Evolutionary conservation across 2,329 filamentous ascomycete genomes (phyloP).

Genomic region (Verticillium longisporum): DNA sequence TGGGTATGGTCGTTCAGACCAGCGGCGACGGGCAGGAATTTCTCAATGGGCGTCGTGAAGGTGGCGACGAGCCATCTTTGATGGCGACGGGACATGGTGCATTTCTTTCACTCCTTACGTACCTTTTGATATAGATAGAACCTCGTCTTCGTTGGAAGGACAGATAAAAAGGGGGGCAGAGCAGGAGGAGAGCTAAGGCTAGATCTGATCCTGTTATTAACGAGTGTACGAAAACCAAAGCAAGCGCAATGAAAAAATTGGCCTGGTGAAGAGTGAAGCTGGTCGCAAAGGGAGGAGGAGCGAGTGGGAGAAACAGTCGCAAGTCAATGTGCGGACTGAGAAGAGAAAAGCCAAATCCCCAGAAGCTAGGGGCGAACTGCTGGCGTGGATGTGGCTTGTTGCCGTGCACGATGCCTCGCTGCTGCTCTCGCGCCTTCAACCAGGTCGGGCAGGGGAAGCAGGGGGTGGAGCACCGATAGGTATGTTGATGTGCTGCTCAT

Average conservation of each 20-base stretch:
- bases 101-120: neutral
- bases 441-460: neutral
- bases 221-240: conserved; percentile 1
- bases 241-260: neutral
- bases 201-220: neutral
- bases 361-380: neutral
- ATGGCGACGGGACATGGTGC: too few relatives aligned
- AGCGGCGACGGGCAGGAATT: neutral
- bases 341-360: neutral
- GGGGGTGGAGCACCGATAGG: neutral
- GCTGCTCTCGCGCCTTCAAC: neutral
- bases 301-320: neutral
- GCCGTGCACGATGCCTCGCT: neutral
- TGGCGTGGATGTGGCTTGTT: neutral
- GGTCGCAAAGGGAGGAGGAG: neutral
- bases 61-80: neutral
- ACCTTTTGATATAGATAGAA: neutral
- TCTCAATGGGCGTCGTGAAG: neutral
- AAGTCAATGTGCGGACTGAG: neutral
- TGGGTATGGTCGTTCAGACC: neutral
- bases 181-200: neutral
- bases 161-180: neutral
- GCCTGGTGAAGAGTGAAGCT: neutral
- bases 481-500: neutral
- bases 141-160: neutral